A percentile compares a stretch with the other conserved stretches of the same genome.
Evolutionary conservation across 352 stramenopile genomes (phyloP).

Genomic region (Globisporangium middletonii): DNA sequence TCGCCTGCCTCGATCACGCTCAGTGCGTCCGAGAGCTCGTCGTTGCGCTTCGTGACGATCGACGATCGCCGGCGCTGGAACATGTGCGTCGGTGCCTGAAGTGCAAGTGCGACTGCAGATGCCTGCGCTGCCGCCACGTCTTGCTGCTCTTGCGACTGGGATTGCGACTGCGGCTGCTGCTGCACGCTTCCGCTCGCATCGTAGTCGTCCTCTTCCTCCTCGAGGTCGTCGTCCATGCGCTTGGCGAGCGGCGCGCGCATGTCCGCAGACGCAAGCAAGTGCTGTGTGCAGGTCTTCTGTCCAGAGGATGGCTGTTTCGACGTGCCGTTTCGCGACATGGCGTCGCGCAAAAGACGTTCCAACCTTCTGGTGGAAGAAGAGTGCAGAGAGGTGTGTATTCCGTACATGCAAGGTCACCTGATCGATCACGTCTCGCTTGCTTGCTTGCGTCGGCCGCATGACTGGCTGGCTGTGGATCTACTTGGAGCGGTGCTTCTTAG

Average conservation of each 20-base stretch:
- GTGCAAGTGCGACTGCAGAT: neutral
- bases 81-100: neutral
- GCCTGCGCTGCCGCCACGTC: neutral
- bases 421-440: neutral
- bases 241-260: conserved; percentile 11
- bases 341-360: neutral
- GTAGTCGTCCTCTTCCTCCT: conserved; percentile 14
- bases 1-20: conserved; percentile 15
- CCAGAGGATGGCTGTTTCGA: too few relatives aligned
- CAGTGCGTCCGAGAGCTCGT: conserved; percentile 8
- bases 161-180: neutral
- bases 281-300: neutral
- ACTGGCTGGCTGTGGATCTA: conserved; percentile 13
- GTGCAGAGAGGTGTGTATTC: too few relatives aligned
- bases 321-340: neutral
- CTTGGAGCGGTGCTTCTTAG: conserved; percentile 72
- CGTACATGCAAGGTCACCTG: neutral
- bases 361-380: neutral
- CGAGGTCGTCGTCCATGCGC: conserved; percentile 19
- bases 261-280: neutral
- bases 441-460: neutral
- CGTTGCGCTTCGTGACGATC: neutral
- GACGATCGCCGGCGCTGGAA: conserved; percentile 9
- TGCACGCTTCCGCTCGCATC: neutral
- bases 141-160: neutral